These are phyloP conservation scores for Aspergillus saccharolyticus DNA, from an alignment of 495 filamentous ascomycete genomes.

Conservation along the genomic window DNA sequence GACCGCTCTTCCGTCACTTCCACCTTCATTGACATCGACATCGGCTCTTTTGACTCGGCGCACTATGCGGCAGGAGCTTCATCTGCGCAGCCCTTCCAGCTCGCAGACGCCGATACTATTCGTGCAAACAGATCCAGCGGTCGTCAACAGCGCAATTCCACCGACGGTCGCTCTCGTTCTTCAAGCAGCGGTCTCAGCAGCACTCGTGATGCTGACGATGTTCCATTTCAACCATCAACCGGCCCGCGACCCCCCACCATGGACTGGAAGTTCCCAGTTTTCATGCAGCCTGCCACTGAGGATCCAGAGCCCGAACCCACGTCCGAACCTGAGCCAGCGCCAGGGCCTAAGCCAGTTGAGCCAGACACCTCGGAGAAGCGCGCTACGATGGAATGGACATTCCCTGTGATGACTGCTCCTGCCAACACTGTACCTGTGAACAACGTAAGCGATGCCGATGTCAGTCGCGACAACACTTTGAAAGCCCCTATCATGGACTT, in stretches of 20 bases:
- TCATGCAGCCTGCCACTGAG: conserved; percentile 22
- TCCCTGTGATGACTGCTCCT: conserved; percentile 35
- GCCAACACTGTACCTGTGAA: conserved; percentile 13
- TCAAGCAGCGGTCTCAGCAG: conserved; percentile 27
- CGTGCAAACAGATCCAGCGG: conserved; percentile 44
- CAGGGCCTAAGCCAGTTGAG: conserved; percentile 1
- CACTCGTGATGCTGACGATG: conserved; percentile 20
- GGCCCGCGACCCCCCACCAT: conserved; percentile 45
- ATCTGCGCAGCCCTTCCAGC: conserved; percentile 41
- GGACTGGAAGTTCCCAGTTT: conserved; percentile 46
- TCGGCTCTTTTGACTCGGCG: conserved; percentile 43
- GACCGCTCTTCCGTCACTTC: conserved; percentile 46
- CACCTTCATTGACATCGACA: conserved; percentile 45
- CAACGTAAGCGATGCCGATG: conserved; percentile 15
- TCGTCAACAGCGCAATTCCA: conserved; percentile 32
- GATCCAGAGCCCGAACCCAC: conserved; percentile 15
- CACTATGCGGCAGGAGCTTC: conserved; percentile 45
- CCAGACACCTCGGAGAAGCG: conserved; percentile 10
- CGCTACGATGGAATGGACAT: conserved; percentile 40
- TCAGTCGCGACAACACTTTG: conserved; percentile 32
- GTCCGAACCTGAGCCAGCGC: conserved; percentile 16
- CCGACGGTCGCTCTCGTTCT: conserved; percentile 31
- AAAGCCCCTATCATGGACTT: conserved; percentile 25
- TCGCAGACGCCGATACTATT: conserved; percentile 48
- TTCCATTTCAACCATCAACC: conserved; percentile 28